Base-by-base conservation (phyloP, 768 basidiomycete species). In the Boletus barrowsii region DNA sequence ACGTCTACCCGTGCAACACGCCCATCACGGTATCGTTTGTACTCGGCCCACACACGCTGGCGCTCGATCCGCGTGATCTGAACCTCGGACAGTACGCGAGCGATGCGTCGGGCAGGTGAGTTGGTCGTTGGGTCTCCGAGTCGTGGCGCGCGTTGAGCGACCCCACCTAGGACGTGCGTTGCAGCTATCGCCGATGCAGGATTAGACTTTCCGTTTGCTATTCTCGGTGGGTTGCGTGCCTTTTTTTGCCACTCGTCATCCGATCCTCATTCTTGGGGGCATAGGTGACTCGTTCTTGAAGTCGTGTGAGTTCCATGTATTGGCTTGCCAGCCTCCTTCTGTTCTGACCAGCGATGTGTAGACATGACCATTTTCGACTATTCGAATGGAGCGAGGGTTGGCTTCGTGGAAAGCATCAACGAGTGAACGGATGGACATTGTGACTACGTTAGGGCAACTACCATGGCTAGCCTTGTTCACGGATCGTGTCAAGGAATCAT, bases 291-390 rank as follows among this genome's bases (percentile, higher is more conserved):
- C 77, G 59, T 86, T 88, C 62, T 63, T 87, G 43, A 88, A 87
- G 71, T 84, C 81, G 10, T 88, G 86, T 83, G 55, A 64, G 82
- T 40, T 8, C 26, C 40, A 20, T 26, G 2, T 35, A 20, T 26
- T 4, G 13, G 20, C 36, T 37, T 3, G 29, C 9, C 8, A 36
- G 20, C 40, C 18, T 20, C 15, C 29, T 8, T 20, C 3, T 39
- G 13, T 14, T 45, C 55, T 61, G 53, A 58, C 6, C 41, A 20
- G 10, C 15, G 14, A 2, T 14, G 22, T 26, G 29, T 52, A 86
- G 83, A 83, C 79, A 83, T 87, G 62, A 73, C 80, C 6, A 72
- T 79, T 24, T 87, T 78, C 61, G 86, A 87, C 66, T 83, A 85
- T 55, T 73, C 78, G 5, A 73, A 80, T 32, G 75, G 72, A 0